A percentile compares a stretch with the other conserved stretches of the same genome.
phyloP scores from a whole-genome alignment of 805 yeast genomes.

The Nakazawaea anatomiae region DNA sequence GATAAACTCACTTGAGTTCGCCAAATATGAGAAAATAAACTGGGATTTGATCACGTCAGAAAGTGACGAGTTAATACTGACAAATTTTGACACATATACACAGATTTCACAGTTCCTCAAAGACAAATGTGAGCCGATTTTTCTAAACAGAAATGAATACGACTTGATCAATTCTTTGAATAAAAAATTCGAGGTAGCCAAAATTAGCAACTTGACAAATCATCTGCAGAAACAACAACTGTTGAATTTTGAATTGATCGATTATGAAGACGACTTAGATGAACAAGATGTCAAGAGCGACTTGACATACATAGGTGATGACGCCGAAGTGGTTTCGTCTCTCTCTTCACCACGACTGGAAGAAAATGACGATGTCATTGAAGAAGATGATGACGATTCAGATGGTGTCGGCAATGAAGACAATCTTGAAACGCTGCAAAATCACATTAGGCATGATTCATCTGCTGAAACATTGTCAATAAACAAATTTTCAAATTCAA shows the following conservation, averaged over 20 bases:
- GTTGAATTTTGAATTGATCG: constrained; percentile 21
- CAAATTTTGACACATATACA: not conserved
- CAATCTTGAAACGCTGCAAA: not conserved
- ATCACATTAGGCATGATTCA: not conserved
- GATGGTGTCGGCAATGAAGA: too few relatives aligned
- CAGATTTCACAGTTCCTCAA: not conserved
- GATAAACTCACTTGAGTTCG: constrained; percentile 45
- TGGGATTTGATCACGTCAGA: constrained; percentile 26
- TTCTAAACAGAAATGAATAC: constrained; percentile 27
- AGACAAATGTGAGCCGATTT: constrained; percentile 18
- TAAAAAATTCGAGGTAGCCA: not conserved
- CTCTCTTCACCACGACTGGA: not conserved
- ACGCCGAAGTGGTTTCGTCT: not conserved
- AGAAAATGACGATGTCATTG: not conserved
- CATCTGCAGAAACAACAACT: not conserved
- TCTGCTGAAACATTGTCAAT: not conserved
- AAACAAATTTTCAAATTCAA: not conserved
- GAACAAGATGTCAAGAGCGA: constrained; percentile 6
- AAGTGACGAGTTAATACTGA: not conserved
- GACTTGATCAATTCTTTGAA: constrained; percentile 19
- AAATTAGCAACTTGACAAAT: not conserved
- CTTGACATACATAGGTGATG: constrained; percentile 9
- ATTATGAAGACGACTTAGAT: constrained; percentile 18
- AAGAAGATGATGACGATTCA: not conserved
- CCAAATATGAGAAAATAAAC: constrained; percentile 46